Evolutionary conservation across 331 rosid species (phyloP).

Genomic region (Malus hybrid): DNA sequence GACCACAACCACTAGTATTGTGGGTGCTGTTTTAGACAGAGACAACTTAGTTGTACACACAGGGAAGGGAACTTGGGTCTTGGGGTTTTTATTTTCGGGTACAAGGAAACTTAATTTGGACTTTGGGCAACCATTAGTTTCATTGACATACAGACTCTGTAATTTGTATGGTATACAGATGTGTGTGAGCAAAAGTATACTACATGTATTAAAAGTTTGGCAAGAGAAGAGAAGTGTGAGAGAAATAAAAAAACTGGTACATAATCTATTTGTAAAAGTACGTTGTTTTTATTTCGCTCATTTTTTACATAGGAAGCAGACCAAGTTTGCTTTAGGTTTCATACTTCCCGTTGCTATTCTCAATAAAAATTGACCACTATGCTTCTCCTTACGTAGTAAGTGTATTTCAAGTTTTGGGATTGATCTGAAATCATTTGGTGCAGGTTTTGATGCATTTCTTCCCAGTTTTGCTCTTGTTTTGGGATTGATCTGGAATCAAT

Average conservation of each 20-base stretch:
- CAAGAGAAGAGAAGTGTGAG: not conserved
- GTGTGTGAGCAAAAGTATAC: not conserved
- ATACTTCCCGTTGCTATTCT: not conserved
- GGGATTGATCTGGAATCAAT: too few species aligned
- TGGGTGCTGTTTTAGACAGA: slow-evolving; percentile 4
- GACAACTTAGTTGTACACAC: not conserved
- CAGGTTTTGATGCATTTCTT: not conserved
- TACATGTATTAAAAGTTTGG: not conserved
- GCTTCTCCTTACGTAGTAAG: not conserved
- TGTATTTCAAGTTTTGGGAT: not conserved
- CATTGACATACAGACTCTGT: not conserved
- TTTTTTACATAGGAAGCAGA: not conserved
- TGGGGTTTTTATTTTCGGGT: not conserved
- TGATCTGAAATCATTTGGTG: not conserved
- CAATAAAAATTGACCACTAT: not conserved
- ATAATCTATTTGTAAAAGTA: not conserved
- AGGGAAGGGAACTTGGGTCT: not conserved
- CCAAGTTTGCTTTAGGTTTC: not conserved
- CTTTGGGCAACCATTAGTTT: too few species aligned
- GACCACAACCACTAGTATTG: slow-evolving; percentile 15
- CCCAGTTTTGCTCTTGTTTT: not conserved
- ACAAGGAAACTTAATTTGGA: too few species aligned
- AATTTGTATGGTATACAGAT: not conserved
- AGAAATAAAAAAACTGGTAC: not conserved
- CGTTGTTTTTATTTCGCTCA: not conserved